Conservation (phyloP, 2,329 filamentous ascomycete genomes). For the Penicillium capsulatum region DNA sequence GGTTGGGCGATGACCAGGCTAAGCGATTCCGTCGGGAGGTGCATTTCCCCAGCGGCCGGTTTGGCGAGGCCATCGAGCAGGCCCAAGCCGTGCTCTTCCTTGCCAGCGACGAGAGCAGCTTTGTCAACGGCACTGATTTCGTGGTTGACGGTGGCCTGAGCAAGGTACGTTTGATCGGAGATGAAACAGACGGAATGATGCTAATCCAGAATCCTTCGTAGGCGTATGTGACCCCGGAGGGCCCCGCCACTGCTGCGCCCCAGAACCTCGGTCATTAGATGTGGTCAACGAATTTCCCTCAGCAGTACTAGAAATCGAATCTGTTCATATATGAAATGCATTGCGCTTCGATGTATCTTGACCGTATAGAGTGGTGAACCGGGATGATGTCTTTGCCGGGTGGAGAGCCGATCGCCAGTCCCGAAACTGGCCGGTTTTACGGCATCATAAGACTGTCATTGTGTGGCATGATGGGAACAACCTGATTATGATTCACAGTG, state of each 20-base stretch:
- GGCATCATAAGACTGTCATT: too few relatives aligned
- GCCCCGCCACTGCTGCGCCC: slow-evolving; percentile 52
- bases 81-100: slow-evolving; percentile 69
- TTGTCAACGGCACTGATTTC: slow-evolving; percentile 75
- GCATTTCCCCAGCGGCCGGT: slow-evolving; percentile 82
- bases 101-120: slow-evolving; percentile 16
- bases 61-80: slow-evolving; percentile 91
- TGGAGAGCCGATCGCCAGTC: too few relatives aligned
- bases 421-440: too few relatives aligned
- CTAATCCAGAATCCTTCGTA: slow-evolving; percentile 20
- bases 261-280: slow-evolving; percentile 42
- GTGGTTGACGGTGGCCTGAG: slow-evolving; percentile 95
- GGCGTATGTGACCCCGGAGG: slow-evolving; percentile 69
- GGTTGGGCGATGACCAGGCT: slow-evolving; percentile 78
- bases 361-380: too few relatives aligned
- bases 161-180: slow-evolving; percentile 37
- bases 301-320: too few relatives aligned
- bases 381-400: too few relatives aligned
- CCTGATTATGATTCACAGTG: too few relatives aligned
- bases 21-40: slow-evolving; percentile 81
- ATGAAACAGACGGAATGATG: background rate
- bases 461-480: background rate
- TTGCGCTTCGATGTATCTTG: too few relatives aligned
- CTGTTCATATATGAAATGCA: too few relatives aligned
- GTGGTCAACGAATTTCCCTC: slow-evolving; percentile 3